These are phyloP conservation scores for Potentilla sterilis DNA, from an alignment of 306 rosid genomes.

Conservation along the genomic window DNA sequence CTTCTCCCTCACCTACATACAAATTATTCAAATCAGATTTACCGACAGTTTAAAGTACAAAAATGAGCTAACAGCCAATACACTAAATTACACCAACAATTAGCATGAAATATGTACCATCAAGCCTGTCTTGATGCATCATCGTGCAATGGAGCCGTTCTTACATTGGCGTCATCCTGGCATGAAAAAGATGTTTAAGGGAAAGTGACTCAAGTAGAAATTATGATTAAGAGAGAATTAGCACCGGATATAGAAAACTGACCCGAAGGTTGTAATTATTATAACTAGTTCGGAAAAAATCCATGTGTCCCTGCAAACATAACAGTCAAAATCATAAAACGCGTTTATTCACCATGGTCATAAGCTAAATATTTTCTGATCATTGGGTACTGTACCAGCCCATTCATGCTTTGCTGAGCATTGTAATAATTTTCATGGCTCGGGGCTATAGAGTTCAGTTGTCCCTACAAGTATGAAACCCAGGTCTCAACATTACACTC, in stretches of 20 bases:
- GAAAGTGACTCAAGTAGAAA: constrained; percentile 12
- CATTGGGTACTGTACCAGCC: constrained; percentile 64
- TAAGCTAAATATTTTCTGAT: constrained; percentile 23
- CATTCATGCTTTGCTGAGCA: constrained; percentile 83
- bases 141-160: constrained; percentile 87
- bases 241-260: constrained; percentile 35
- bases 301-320: constrained; percentile 90
- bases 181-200: constrained; percentile 29
- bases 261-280: constrained; percentile 84
- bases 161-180: constrained; percentile 90
- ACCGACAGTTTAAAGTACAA: constrained; percentile 16
- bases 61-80: not conserved
- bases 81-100: constrained; percentile 30
- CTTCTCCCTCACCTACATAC: constrained; percentile 33
- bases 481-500: constrained; percentile 15
- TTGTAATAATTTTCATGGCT: constrained; percentile 84
- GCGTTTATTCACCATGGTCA: constrained; percentile 20
- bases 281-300: constrained; percentile 77
- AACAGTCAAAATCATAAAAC: constrained; percentile 22
- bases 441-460: constrained; percentile 78
- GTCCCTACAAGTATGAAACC: constrained; percentile 62
- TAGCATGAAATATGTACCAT: constrained; percentile 20
- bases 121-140: constrained; percentile 91
- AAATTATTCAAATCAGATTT: constrained; percentile 22
- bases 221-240: not conserved